Evolutionary conservation across 768 basidiomycete species (phyloP).

Genomic region (Cystoderma amianthinum): DNA sequence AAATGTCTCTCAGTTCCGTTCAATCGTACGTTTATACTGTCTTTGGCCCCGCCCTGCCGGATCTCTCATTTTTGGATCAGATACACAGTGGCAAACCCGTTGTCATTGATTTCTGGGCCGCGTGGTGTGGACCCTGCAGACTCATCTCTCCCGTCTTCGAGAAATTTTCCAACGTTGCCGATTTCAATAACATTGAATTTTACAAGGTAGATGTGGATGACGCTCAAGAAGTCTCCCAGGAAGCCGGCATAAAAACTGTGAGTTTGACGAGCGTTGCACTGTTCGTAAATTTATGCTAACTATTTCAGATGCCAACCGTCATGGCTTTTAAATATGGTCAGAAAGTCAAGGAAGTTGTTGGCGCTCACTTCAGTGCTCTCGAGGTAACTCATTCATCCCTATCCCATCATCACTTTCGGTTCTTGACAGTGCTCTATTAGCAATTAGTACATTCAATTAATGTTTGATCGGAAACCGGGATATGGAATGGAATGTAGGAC

Average conservation of each 20-base stretch:
- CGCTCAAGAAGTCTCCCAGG: constrained; percentile 34
- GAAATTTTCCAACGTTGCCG: constrained; percentile 25
- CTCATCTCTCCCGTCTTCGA: constrained; percentile 51
- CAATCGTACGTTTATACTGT: constrained; percentile 27
- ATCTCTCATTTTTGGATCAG: constrained; percentile 8
- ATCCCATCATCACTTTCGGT: background rate
- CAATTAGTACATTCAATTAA: background rate
- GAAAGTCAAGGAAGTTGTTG: constrained; percentile 6
- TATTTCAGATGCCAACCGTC: constrained; percentile 15
- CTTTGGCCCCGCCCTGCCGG: constrained; percentile 1
- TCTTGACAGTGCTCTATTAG: background rate
- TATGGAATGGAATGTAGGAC: background rate
- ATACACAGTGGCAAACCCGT: constrained; percentile 30
- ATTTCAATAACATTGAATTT: constrained; percentile 32
- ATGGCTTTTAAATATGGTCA: constrained; percentile 7
- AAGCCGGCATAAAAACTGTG: constrained; percentile 47
- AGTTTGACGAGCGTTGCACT: background rate
- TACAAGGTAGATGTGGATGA: constrained; percentile 62
- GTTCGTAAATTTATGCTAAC: background rate
- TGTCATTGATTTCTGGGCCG: constrained; percentile 59
- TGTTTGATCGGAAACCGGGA: background rate
- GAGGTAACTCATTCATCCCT: constrained; percentile 1
- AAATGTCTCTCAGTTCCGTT: constrained; percentile 22
- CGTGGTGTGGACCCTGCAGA: constrained; percentile 58
- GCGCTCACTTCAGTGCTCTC: constrained; percentile 5